Evolutionary conservation across 2,329 filamentous ascomycete genomes (phyloP).

Genomic region (Helminthosporium solani): DNA sequence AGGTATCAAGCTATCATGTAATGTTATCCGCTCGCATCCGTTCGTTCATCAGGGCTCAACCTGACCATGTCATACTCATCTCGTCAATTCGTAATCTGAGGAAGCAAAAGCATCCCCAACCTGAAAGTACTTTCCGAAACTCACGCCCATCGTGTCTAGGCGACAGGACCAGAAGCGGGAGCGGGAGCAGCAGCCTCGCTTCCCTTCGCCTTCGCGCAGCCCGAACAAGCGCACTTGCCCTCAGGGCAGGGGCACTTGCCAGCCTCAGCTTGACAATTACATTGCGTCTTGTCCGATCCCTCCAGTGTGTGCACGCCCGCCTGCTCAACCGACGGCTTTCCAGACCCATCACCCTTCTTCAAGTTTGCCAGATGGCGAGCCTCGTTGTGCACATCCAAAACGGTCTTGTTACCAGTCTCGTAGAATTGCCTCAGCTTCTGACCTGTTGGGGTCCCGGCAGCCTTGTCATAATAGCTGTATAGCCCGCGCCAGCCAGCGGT

Average conservation of each 20-base stretch:
- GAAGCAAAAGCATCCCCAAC: neutral
- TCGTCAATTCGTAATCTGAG: neutral
- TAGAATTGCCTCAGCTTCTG: constrained; percentile 89
- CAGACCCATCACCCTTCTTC: constrained; percentile 60
- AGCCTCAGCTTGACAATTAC: constrained; percentile 49
- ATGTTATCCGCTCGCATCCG: neutral
- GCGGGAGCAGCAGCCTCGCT: constrained; percentile 5
- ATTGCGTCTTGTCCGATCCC: constrained; percentile 47
- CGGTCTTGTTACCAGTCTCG: constrained; percentile 78
- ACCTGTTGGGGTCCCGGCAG: constrained; percentile 80
- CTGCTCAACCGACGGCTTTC: constrained; percentile 39
- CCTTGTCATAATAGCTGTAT: constrained; percentile 65
- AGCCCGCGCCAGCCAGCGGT: constrained; percentile 67
- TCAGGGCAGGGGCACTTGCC: constrained; percentile 49
- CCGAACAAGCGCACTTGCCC: constrained; percentile 50
- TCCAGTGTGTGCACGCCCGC: constrained; percentile 41
- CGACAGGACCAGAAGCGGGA: neutral
- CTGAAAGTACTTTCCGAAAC: neutral
- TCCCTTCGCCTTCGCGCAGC: constrained; percentile 45
- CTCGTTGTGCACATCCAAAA: constrained; percentile 90
- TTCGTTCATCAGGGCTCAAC: neutral
- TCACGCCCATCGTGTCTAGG: neutral
- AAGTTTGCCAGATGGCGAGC: constrained; percentile 83
- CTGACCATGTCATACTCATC: neutral
- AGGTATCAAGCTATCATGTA: neutral